Conservation (phyloP, 345 rosid genomes). For the Rhodamnia rubescens region DNA sequence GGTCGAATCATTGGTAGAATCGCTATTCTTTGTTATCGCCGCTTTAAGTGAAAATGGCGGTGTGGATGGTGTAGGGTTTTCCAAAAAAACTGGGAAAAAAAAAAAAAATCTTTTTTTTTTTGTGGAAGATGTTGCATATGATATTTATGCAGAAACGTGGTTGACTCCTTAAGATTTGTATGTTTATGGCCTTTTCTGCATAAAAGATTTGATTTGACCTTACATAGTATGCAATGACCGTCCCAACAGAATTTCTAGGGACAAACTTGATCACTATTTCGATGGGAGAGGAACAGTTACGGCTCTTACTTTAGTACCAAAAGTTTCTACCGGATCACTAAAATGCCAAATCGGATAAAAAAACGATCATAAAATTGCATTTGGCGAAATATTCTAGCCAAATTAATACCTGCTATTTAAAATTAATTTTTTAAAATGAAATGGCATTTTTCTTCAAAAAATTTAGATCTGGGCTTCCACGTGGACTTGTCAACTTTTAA, state of each 20-base stretch:
- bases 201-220: not conserved
- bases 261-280: slow-evolving; percentile 10
- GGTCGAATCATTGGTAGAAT: slow-evolving; percentile 17
- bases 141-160: not conserved
- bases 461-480: too few species aligned
- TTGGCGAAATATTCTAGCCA: too few species aligned
- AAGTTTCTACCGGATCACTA: too few species aligned
- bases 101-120: too few species aligned
- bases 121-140: slow-evolving; percentile 6
- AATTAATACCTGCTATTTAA: too few species aligned
- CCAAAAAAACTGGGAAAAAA: too few species aligned
- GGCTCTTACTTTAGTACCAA: too few species aligned
- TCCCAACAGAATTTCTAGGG: slow-evolving; percentile 8
- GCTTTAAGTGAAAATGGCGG: slow-evolving; percentile 1
- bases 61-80: slow-evolving; percentile 4
- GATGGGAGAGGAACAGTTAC: not conserved
- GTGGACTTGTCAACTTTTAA: too few species aligned
- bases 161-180: not conserved
- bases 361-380: too few species aligned
- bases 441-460: too few species aligned
- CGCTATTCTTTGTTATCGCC: slow-evolving; percentile 17
- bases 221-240: slow-evolving; percentile 10
- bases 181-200: not conserved
- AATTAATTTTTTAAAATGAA: too few species aligned
- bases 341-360: too few species aligned